Conservation (phyloP, 2,329 filamentous ascomycete species). For the Stemphylium lycopersici region DNA sequence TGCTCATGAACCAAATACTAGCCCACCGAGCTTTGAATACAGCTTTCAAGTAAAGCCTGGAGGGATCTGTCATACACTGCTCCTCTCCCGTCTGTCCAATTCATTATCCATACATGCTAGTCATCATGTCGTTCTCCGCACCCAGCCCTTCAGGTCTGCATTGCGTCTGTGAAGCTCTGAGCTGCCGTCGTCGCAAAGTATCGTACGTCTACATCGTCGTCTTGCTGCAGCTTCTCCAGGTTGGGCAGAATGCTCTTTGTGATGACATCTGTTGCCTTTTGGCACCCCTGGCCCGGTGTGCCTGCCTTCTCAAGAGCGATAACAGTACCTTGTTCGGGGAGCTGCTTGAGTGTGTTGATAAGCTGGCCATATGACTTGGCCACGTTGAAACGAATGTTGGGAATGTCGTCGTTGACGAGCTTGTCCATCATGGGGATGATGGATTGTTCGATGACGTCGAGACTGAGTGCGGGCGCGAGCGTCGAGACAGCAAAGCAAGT, state of each 20-base stretch:
- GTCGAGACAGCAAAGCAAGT: conserved; percentile 99
- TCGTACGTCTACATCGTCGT: conserved; percentile 96
- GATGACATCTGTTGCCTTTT: conserved; percentile 78
- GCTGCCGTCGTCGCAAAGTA: conserved; percentile 95
- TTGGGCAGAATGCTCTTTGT: conserved; percentile 86
- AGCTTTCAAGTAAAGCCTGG: conserved; percentile 10
- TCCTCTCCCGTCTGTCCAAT: conserved; percentile 25
- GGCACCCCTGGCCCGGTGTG: conserved; percentile 63
- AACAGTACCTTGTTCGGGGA: conserved; percentile 87
- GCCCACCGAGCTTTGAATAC: conserved; percentile 13
- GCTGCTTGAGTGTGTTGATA: conserved; percentile 86
- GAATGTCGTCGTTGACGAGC: conserved; percentile 91
- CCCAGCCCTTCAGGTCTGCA: conserved; percentile 45
- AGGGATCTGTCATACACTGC: conserved; percentile 22
- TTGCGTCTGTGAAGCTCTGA: conserved; percentile 54
- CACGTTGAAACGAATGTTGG: conserved; percentile 99
- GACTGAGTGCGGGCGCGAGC: conserved; percentile 86
- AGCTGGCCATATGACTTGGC: conserved; percentile 95
- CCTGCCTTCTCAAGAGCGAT: conserved; percentile 83
- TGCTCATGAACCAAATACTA: conserved; percentile 34
- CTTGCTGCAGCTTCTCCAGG: conserved; percentile 92
- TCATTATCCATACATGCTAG: conserved; percentile 41
- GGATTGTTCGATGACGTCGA: conserved; percentile 89
- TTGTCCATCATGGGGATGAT: conserved; percentile 96
- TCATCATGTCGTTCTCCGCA: conserved; percentile 12